phyloP scores from a whole-genome alignment of 768 basidiomycete species.

The Lepiota venenata region DNA sequence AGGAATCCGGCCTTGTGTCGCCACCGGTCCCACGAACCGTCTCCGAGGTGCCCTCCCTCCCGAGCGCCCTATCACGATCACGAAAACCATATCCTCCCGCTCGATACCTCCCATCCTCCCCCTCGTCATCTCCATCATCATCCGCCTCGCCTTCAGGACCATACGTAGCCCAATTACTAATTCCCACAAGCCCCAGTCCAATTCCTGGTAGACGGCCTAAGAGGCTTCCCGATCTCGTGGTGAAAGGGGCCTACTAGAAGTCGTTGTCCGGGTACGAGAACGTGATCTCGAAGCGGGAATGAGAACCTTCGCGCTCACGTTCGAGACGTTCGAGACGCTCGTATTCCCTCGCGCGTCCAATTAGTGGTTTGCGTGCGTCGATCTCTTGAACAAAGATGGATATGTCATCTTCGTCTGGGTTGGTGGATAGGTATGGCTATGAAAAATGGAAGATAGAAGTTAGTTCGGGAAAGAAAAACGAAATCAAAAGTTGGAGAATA shows the following conservation, averaged over 20 bases:
- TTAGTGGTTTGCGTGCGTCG: slow-evolving; percentile 64
- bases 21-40: neutral
- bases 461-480: neutral
- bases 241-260: neutral
- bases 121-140: neutral
- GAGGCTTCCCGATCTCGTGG: neutral
- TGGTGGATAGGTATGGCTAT: slow-evolving; percentile 17
- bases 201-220: neutral
- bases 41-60: too few relatives aligned
- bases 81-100: too few relatives aligned
- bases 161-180: slow-evolving; percentile 3
- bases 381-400: slow-evolving; percentile 78
- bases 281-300: neutral
- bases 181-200: slow-evolving; percentile 7
- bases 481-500: too few relatives aligned
- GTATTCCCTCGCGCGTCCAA: slow-evolving; percentile 27
- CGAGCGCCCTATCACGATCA: too few relatives aligned
- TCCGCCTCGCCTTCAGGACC: neutral
- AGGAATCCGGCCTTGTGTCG: neutral
- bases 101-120: neutral
- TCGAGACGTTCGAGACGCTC: neutral
- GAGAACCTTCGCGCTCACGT: neutral
- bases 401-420: slow-evolving; percentile 73
- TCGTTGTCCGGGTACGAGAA: neutral
- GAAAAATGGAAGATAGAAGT: neutral